Evolutionary conservation across 805 yeast species (phyloP), one percentile per base, ranked within the genome.

Genomic region (Candida qinlingensis): DNA sequence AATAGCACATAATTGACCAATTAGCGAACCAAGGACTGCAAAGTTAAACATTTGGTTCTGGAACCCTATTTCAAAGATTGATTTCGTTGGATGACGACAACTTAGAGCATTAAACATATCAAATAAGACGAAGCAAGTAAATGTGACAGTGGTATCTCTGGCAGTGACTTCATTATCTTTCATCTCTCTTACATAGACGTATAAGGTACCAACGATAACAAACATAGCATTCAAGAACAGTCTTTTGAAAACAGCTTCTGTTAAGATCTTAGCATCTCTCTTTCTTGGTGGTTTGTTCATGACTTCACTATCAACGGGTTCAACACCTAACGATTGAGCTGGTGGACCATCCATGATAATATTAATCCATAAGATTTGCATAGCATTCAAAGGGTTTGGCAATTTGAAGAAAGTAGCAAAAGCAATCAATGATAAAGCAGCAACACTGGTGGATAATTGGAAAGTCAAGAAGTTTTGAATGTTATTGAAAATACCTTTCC

Each of bases 301-400:
- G 37, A 92, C 96, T 64, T 86, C 96, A 53, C 86, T 90, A 62
- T 92, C 98, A 11, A 92, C 98, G 1, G 97, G 96, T 69, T 92
- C 99, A 33, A 94, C 98, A 50, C 99, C 99, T 40, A 92, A 73
- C 0, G 96, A 87, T 70, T 92, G 99, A 2, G 98, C 98, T 4
- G 99, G 99, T 9, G 99, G 99, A 1, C 99, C 99, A 70, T 92
- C 99, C 99, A 92, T 92, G 49, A 92, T 75, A 54, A 92, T 94
- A 65, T 92, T 92, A 65, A 92, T 92, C 97, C 98, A 92, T 60
- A 92, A 73, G 59, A 92, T 94, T 73, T 94, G 98, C 99, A 92
- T 92, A 30, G 99, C 97, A 64, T 92, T 92, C 58, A 92, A 76
- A 9, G 99, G 99, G 58, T 89, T 91, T 44, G 97, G 96, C 51